phyloP scores from a whole-genome alignment of 1,139 yeast genomes.

The Candida sp. region DNA sequence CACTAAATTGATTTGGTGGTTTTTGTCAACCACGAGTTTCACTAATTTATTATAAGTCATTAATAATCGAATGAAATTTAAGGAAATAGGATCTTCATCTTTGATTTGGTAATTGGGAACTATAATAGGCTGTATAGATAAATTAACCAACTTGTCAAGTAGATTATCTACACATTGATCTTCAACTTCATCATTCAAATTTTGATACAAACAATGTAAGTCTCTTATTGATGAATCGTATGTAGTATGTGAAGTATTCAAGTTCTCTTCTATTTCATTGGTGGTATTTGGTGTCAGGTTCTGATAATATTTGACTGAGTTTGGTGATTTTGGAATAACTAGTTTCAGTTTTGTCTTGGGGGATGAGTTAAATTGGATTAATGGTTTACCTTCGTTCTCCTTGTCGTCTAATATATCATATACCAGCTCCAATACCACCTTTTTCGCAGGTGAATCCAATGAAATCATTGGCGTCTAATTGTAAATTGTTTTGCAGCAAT shows the following conservation, averaged over 20 bases:
- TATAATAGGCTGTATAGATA: slow-evolving; percentile 1
- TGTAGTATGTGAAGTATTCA: background rate
- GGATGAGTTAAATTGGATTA: background rate
- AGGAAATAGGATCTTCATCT: slow-evolving; percentile 3
- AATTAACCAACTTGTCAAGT: background rate
- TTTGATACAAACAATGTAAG: background rate
- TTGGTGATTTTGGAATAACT: background rate
- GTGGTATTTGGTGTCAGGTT: background rate
- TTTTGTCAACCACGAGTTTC: slow-evolving; percentile 6
- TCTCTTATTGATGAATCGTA: slow-evolving; percentile 1
- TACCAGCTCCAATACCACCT: background rate
- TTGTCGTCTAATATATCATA: background rate
- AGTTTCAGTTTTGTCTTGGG: background rate
- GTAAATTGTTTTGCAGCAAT: background rate
- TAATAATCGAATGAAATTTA: slow-evolving; percentile 8
- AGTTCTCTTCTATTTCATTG: background rate
- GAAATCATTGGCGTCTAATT: background rate
- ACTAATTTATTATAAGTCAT: slow-evolving; percentile 7
- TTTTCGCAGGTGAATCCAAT: background rate
- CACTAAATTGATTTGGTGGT: slow-evolving; percentile 8
- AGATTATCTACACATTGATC: too few relatives aligned
- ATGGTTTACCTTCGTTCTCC: background rate
- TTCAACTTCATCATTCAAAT: too few relatives aligned
- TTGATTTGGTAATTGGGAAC: slow-evolving; percentile 2
- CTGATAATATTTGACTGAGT: background rate